Evolutionary conservation across 345 rosid species (phyloP), one percentile per base, ranked within the genome.

Genomic region (Raphanus sativus): DNA sequence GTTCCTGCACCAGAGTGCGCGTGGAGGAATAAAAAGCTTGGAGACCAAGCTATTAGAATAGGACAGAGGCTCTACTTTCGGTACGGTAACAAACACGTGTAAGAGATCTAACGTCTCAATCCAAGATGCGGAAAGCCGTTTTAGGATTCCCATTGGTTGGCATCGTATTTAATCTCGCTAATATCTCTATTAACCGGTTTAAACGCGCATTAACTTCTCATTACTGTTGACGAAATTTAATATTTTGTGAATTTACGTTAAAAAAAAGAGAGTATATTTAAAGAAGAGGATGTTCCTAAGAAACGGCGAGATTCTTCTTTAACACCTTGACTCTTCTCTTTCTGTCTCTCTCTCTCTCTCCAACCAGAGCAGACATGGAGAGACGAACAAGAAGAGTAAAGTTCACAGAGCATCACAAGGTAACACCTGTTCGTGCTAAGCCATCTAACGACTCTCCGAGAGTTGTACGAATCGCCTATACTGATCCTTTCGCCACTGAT

Each of bases 401-500:
- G 74, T 52, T 78, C 70, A 67, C 81, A 34, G 81, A 78, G 70
- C 60, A 78, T 67, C 77, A 45, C 9, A 78, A 73, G 28, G 72
- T 71, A 55, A 77, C 29, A 21, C 8, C 11, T 30, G 69, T 78
- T 0, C 32, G 36, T 13, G 7, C 50, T 25, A 70, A 64, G 1
- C 71, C 67, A 48, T 72, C 56, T 8, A 45, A 66, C 8, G 77
- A 15, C 12, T 78, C 56, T n/a, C 77, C 65, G 7, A 67, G 50
- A 36, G 36, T 73, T 25, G 77, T 78, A 0, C 26, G 77, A 12
- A 73, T 78, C 81, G 21, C 65, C 12, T 73, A 67, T 1, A 73
- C 77, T 36, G 81, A 78, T 3, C 81, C 81, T 73, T 73, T 16
- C 65, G 81, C 81, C 1, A 78, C 81, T 15, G 81, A 78, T 29